Percentiles rank a stretch among this genome's conserved stretches.
These are phyloP conservation scores for Flaveria brownii DNA, from an alignment of 129 eudicot species.

Conservation along the genomic window DNA sequence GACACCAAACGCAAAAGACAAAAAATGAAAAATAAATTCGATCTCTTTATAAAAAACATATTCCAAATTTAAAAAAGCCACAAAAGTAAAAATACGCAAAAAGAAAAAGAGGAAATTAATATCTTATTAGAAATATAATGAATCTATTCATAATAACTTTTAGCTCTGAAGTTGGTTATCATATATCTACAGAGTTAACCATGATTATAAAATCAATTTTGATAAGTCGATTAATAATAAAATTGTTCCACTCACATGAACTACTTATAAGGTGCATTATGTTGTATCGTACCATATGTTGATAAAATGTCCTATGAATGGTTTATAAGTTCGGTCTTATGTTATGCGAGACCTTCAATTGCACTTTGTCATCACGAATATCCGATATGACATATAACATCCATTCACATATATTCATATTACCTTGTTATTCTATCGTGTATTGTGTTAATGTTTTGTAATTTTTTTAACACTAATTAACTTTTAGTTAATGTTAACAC, in stretches of 20 bases:
- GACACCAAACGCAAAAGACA: constrained; percentile 11
- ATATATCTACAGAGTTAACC: not conserved
- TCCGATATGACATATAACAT: too few species aligned
- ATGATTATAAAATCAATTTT: too few species aligned
- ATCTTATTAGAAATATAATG: constrained; percentile 7
- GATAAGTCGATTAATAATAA: too few species aligned
- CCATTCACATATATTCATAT: not conserved
- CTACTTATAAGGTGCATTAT: too few species aligned
- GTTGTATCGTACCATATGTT: too few species aligned
- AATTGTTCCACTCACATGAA: too few species aligned
- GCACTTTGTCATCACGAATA: too few species aligned
- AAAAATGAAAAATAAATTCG: constrained; percentile 14
- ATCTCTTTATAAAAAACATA: constrained; percentile 33
- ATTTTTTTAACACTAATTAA: not conserved
- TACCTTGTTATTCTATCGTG: too few species aligned
- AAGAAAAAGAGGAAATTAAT: constrained; percentile 40
- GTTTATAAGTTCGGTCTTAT: too few species aligned
- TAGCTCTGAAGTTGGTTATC: not conserved
- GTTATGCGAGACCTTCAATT: too few species aligned
- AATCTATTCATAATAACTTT: not conserved
- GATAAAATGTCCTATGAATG: too few species aligned
- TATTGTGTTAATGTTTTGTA: too few species aligned
- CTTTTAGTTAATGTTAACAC: not conserved
- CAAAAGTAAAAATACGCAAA: constrained; percentile 30
- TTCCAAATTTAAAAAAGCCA: constrained; percentile 34